Evolutionary conservation across 352 stramenopile species (phyloP).

Genomic region (Pythium aquatile): DNA sequence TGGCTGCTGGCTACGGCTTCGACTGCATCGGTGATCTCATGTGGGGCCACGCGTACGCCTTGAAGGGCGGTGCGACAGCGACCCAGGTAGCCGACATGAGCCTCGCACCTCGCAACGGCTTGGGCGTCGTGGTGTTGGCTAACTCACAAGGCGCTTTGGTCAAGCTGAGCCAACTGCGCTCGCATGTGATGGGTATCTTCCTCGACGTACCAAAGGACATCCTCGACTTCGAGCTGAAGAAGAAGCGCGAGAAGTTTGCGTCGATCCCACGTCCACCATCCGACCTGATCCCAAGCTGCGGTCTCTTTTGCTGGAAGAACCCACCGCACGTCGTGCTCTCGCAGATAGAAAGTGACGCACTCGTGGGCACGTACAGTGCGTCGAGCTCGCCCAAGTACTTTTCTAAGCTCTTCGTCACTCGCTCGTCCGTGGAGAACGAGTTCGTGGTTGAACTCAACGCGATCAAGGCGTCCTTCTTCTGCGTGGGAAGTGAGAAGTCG

Average conservation of each 20-base stretch:
- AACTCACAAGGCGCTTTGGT: constrained; percentile 41
- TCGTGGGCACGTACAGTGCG: constrained; percentile 45
- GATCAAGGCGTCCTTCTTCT: constrained; percentile 2
- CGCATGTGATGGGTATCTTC: constrained; percentile 66
- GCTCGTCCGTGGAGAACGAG: not conserved
- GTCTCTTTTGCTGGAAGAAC: constrained; percentile 44
- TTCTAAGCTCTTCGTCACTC: constrained; percentile 29
- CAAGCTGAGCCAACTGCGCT: constrained; percentile 44
- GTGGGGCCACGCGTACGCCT: constrained; percentile 58
- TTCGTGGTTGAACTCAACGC: not conserved
- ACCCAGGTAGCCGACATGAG: constrained; percentile 49
- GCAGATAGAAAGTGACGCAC: constrained; percentile 15
- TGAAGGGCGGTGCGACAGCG: constrained; percentile 58
- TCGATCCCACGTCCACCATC: constrained; percentile 22
- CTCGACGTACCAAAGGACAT: constrained; percentile 52
- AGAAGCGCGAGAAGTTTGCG: constrained; percentile 30
- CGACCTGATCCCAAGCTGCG: constrained; percentile 35
- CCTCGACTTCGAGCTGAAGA: constrained; percentile 38
- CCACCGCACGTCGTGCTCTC: constrained; percentile 28
- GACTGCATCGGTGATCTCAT: constrained; percentile 47
- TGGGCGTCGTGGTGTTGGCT: constrained; percentile 51
- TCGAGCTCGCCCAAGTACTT: constrained; percentile 40
- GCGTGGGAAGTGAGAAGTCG: constrained; percentile 1
- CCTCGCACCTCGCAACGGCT: constrained; percentile 35
- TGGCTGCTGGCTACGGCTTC: constrained; percentile 61